These are phyloP conservation scores for Phaeosphaeria sp. DNA, from an alignment of 2,329 filamentous ascomycete genomes.

Conservation along the genomic window DNA sequence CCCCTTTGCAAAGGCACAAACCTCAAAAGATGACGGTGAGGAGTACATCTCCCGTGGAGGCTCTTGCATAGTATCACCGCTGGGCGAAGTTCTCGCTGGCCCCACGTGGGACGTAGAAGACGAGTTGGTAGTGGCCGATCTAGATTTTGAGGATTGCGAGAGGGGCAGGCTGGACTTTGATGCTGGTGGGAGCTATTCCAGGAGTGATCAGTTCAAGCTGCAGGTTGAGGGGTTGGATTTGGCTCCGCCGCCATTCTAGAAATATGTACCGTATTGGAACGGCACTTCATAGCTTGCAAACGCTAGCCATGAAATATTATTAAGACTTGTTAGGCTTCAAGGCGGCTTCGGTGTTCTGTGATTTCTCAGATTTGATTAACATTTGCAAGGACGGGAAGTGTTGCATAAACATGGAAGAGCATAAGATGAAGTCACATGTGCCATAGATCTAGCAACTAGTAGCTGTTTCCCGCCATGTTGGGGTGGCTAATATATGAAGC, in stretches of 20 bases:
- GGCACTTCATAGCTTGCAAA: too few species aligned
- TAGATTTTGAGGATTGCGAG: slow-evolving; percentile 88
- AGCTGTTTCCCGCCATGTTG: too few species aligned
- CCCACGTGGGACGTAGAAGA: slow-evolving; percentile 82
- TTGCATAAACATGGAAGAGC: too few species aligned
- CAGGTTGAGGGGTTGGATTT: slow-evolving; percentile 66
- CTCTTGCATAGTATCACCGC: slow-evolving; percentile 79
- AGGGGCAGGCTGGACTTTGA: slow-evolving; percentile 83
- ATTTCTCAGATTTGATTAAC: too few species aligned
- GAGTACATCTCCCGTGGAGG: slow-evolving; percentile 75
- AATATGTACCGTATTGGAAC: not conserved
- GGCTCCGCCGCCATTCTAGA: slow-evolving; percentile 60
- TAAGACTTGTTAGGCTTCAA: too few species aligned
- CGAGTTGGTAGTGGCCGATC: slow-evolving; percentile 71
- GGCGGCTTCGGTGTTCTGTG: too few species aligned
- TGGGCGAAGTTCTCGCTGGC: slow-evolving; percentile 79
- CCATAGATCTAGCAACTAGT: too few species aligned
- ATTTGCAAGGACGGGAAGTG: too few species aligned
- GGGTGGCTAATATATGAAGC: too few species aligned
- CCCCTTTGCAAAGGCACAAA: slow-evolving; percentile 9
- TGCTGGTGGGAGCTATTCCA: slow-evolving; percentile 83
- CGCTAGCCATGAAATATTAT: too few species aligned
- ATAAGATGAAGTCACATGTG: too few species aligned
- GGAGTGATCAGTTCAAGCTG: slow-evolving; percentile 69
- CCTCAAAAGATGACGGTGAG: slow-evolving; percentile 33